Evolutionary conservation across 306 rosid genomes (phyloP).

Genomic region (Clitoria ternatea): DNA sequence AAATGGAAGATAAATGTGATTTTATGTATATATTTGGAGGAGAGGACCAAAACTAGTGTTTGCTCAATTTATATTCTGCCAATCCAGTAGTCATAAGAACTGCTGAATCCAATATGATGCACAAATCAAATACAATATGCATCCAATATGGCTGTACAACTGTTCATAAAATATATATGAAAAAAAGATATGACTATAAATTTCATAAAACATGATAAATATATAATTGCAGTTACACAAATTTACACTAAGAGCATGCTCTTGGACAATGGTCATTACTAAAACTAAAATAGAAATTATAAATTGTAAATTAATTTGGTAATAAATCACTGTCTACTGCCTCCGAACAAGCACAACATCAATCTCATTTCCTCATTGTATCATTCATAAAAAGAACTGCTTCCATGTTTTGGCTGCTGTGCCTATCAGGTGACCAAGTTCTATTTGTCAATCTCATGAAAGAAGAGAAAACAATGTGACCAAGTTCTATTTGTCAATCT

Average conservation of each 20-base stretch:
- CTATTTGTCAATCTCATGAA: background rate
- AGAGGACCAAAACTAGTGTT: background rate
- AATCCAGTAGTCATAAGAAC: slow-evolving; percentile 3
- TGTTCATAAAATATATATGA: background rate
- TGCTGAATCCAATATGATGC: background rate
- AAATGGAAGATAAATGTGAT: background rate
- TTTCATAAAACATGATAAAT: background rate
- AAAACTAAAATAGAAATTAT: background rate
- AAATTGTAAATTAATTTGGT: background rate
- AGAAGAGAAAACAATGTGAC: background rate
- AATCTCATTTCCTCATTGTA: background rate
- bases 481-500: background rate
- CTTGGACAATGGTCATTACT: background rate
- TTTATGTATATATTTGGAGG: background rate
- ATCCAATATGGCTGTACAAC: background rate
- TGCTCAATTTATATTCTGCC: slow-evolving; percentile 9
- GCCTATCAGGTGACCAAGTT: background rate
- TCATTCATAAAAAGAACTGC: background rate
- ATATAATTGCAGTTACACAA: background rate
- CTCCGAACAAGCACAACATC: background rate
- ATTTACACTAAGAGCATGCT: background rate
- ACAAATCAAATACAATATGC: background rate
- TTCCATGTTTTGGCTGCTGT: background rate
- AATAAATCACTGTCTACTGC: background rate
- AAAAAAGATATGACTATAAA: background rate